These are phyloP conservation scores for Coemansia sp. DNA, from an alignment of 192 early-diverging fungal genomes.

Conservation along the genomic window DNA sequence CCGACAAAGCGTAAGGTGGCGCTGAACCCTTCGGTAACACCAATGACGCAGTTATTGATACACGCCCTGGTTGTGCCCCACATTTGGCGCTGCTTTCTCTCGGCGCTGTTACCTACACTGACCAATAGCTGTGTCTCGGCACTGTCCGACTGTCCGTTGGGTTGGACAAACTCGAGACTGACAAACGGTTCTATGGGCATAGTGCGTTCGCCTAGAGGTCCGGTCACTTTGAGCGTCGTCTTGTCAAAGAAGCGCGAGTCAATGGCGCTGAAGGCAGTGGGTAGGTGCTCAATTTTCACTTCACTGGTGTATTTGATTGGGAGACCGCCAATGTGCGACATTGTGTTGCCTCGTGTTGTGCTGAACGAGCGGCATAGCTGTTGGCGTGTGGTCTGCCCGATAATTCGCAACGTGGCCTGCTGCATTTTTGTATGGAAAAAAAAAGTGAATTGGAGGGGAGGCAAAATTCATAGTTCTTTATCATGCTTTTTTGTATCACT, in stretches of 20 bases:
- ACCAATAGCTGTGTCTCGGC: conserved; percentile 52
- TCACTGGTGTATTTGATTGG: conserved; percentile 72
- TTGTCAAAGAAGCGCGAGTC: conserved; percentile 66
- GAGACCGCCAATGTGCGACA: conserved; percentile 82
- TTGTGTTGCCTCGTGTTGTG: conserved; percentile 10
- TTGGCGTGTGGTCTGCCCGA: not conserved
- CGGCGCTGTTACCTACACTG: conserved; percentile 58
- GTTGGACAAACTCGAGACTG: conserved; percentile 24
- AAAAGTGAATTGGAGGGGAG: not conserved
- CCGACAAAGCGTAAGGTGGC: conserved; percentile 85
- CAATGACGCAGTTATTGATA: conserved; percentile 80
- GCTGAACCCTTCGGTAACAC: conserved; percentile 87
- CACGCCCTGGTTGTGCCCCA: conserved; percentile 97
- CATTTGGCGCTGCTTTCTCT: conserved; percentile 82
- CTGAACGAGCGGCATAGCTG: conserved; percentile 24
- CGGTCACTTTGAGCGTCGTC: conserved; percentile 70
- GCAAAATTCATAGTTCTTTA: not conserved
- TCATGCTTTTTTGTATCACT: not conserved
- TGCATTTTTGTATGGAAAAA: conserved; percentile 1
- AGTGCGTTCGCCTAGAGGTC: conserved; percentile 76
- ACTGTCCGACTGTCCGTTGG: conserved; percentile 28
- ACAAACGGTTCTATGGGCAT: conserved; percentile 87
- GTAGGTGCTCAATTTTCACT: conserved; percentile 69
- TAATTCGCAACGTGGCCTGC: not conserved
- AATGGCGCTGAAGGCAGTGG: conserved; percentile 60